Conservation (phyloP, 257 asterid genomes). For the Lycium ferocissimum region DNA sequence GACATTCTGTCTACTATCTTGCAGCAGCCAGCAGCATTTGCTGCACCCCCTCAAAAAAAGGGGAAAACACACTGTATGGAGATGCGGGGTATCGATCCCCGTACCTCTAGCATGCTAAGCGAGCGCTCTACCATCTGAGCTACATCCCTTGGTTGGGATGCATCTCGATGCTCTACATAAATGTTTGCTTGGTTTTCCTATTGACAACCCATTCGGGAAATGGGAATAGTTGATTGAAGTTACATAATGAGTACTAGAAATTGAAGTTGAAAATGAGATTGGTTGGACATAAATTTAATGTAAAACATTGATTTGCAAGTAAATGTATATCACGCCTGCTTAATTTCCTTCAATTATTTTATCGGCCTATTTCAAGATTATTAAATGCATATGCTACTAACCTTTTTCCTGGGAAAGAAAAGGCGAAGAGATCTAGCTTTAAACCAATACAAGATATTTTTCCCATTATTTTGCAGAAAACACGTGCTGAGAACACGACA, state of each 20-base stretch:
- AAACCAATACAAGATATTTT: too few relatives aligned
- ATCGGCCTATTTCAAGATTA: neutral
- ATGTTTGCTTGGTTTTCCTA: too few relatives aligned
- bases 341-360: neutral
- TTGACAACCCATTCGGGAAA: too few relatives aligned
- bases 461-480: neutral
- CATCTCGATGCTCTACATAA: too few relatives aligned
- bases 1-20: too few relatives aligned
- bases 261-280: neutral
- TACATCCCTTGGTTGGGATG: conserved; percentile 46
- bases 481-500: neutral
- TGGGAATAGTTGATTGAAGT: neutral
- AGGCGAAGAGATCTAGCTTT: neutral
- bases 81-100: conserved; percentile 61
- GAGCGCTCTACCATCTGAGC: conserved; percentile 72
- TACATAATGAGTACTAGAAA: neutral
- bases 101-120: conserved; percentile 59
- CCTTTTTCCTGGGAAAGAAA: too few relatives aligned
- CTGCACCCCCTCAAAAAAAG: too few relatives aligned
- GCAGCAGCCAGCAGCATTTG: too few relatives aligned
- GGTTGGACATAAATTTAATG: neutral
- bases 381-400: too few relatives aligned
- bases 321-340: neutral
- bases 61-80: conserved; percentile 32
- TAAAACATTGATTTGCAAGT: neutral